Base-by-base conservation (phyloP, 768 basidiomycete genomes). In the Phanerochaete sordida region DNA sequence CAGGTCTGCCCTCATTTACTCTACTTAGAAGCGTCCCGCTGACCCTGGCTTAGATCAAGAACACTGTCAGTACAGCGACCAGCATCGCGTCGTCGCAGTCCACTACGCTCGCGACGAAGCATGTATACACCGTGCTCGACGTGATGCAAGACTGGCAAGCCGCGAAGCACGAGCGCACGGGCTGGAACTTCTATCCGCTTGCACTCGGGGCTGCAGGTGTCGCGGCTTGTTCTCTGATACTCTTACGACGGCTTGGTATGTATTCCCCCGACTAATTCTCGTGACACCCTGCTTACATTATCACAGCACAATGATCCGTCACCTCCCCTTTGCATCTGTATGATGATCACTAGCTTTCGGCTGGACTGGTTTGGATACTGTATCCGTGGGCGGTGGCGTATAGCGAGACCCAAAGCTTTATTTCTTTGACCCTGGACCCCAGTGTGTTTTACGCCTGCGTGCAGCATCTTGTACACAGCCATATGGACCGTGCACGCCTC, bases 1-100 rank as follows among this genome's bases (percentile, higher is more conserved):
- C 72, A 74, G 62, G 67, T 66, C n/a, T 24, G 65, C 60, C 47
- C 9, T 28, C 23, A 27, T 12, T 26, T 23, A n/a, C 24, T 27
- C 12, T 50, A 3, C 26, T 9, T 50, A 13, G n/a, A n/a, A n/a
- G 48, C 24, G 16, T 26, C 12, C 16, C 19, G 26, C n/a, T 47
- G 46, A 8, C 46, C 4, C 23, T 21, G 11, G 26, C 26, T n/a
- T n/a, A 59, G 58, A 59, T 59, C 31, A 59, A 59, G 39, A 59
- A 59, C 26, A 43, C 49, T 16, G 50, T 59, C 35, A 46, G 58
- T 35, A 59, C 48, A 16, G 58, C 58, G 7, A 49, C 52, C 39
- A 46, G 43, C 5, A 43, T 59, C 39, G 58, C 58, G n/a, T 26
- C 45, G 11, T 23, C 45, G 1, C 50, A 39, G n/a, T 5, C 8